Evolutionary conservation across 345 rosid species (phyloP).

Genomic region (Arabidopsis arenosa): DNA sequence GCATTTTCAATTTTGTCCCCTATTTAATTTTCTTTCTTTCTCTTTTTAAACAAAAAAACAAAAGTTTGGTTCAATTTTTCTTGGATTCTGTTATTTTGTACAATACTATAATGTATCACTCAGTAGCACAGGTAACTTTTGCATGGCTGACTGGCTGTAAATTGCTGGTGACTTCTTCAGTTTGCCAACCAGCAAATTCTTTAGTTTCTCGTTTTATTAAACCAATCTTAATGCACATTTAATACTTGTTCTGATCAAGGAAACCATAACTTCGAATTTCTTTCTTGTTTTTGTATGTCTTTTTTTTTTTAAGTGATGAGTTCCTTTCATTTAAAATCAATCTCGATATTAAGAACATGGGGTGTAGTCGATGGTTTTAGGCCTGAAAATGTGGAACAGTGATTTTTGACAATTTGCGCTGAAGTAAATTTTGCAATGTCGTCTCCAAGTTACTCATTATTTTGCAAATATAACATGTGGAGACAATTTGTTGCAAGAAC

Average conservation of each 20-base stretch:
- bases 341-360: not conserved
- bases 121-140: not conserved
- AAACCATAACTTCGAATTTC: not conserved
- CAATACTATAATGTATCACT: conserved; percentile 12
- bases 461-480: not conserved
- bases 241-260: conserved; percentile 19
- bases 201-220: conserved; percentile 2
- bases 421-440: not conserved
- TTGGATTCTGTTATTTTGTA: conserved; percentile 24
- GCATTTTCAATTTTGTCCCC: not conserved
- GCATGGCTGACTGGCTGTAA: conserved; percentile 32
- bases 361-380: not conserved
- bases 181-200: conserved; percentile 22
- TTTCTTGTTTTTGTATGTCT: not conserved
- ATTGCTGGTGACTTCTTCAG: conserved; percentile 14
- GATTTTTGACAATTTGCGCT: too few species aligned
- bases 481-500: not conserved
- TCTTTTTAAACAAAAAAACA: not conserved
- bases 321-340: not conserved
- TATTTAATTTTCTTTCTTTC: not conserved
- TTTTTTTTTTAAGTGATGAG: not conserved
- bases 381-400: too few species aligned
- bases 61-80: conserved; percentile 38
- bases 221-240: not conserved
- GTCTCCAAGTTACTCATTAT: not conserved